phyloP scores from a whole-genome alignment of 305 asterid genomes.

The Petunia hybrid region DNA sequence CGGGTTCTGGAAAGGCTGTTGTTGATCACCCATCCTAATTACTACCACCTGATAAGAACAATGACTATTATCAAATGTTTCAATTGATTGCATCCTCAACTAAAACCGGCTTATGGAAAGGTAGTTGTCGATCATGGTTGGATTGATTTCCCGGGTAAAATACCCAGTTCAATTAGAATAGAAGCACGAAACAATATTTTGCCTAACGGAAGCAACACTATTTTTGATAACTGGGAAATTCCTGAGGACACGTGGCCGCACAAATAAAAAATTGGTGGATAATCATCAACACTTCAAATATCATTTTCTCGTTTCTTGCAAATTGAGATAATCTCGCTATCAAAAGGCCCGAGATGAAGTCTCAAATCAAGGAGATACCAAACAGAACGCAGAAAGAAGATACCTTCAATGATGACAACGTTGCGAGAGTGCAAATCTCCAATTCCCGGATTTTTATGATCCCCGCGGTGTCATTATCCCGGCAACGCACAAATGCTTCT shows the following conservation, averaged over 20 bases:
- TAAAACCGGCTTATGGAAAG: neutral
- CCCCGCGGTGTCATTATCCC: slow-evolving; percentile 53
- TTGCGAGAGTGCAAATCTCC: slow-evolving; percentile 84
- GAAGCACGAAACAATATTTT: neutral
- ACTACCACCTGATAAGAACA: no score
- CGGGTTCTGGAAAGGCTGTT: neutral
- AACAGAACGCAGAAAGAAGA: slow-evolving; percentile 30
- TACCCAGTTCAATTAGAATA: neutral
- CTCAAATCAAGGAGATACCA: neutral
- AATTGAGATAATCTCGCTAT: neutral
- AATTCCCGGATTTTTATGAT: slow-evolving; percentile 59
- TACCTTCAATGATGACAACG: slow-evolving; percentile 71
- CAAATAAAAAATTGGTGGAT: no score
- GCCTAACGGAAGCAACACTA: no score
- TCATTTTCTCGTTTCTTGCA: neutral
- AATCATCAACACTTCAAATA: neutral
- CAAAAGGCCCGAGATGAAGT: neutral
- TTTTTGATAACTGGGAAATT: no score
- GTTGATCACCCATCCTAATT: neutral
- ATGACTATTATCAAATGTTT: neutral
- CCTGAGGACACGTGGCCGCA: no score
- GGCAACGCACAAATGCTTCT: slow-evolving; percentile 76
- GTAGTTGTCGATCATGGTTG: neutral
- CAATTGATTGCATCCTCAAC: neutral
- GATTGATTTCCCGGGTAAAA: neutral